Conservation (phyloP, 345 rosid species). For the Heritiera fomes region DNA sequence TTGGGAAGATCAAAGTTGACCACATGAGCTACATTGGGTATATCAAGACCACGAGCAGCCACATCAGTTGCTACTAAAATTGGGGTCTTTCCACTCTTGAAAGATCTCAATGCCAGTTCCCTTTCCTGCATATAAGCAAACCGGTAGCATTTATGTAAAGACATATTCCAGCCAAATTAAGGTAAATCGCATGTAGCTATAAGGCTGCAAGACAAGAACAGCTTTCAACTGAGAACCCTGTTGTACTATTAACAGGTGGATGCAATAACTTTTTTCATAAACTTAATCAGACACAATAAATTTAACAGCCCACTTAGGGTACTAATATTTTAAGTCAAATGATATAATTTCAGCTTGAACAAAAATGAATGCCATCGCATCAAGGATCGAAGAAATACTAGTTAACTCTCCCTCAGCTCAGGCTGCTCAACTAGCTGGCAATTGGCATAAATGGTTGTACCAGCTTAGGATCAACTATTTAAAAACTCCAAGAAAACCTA, state of each 20-base stretch:
- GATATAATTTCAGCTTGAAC: background rate
- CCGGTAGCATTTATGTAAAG: background rate
- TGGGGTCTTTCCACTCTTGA: slow-evolving; percentile 87
- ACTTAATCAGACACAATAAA: slow-evolving; percentile 1
- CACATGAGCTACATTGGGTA: slow-evolving; percentile 93
- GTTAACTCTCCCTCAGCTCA: background rate
- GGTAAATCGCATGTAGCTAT: background rate
- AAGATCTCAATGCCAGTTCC: slow-evolving; percentile 80
- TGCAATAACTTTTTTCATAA: background rate
- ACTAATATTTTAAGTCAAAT: background rate
- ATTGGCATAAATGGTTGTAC: background rate
- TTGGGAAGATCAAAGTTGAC: slow-evolving; percentile 97
- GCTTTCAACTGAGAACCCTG: background rate
- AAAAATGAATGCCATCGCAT: background rate
- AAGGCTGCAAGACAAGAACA: background rate
- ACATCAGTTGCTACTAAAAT: slow-evolving; percentile 98
- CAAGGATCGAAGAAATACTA: background rate
- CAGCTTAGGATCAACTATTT: background rate
- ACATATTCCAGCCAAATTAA: background rate
- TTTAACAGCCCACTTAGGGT: background rate
- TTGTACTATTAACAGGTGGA: background rate
- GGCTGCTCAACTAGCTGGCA: background rate
- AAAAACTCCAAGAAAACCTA: background rate
- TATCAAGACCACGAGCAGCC: slow-evolving; percentile 95
- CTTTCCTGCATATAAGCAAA: slow-evolving; percentile 67